Conservation (phyloP, 2,329 filamentous ascomycete genomes). For the Paraphoma chrysanthemicola region DNA sequence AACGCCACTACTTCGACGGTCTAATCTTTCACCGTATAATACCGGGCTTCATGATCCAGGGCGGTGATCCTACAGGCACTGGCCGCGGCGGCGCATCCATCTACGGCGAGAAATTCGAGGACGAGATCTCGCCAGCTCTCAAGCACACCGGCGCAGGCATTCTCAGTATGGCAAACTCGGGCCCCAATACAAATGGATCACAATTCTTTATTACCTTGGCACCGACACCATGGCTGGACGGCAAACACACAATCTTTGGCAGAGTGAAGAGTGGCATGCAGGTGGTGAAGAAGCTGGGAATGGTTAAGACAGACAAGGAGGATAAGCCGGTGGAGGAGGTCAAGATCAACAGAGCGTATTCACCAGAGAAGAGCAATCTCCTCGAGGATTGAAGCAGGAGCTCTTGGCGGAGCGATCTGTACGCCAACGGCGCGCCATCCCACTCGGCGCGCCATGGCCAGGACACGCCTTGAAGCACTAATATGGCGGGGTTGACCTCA, state of each 20-base stretch:
- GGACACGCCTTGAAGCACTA: too few relatives aligned
- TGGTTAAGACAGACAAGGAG: constrained; percentile 82
- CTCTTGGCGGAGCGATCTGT: too few relatives aligned
- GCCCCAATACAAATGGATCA: constrained; percentile 89
- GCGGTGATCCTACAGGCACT: constrained; percentile 91
- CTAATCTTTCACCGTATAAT: constrained; percentile 94
- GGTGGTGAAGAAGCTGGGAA: constrained; percentile 84
- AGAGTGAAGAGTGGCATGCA: constrained; percentile 83
- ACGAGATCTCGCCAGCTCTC: constrained; percentile 80
- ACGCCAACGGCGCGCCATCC: too few relatives aligned
- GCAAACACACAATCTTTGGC: constrained; percentile 97
- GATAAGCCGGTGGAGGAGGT: constrained; percentile 84
- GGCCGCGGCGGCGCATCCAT: constrained; percentile 88
- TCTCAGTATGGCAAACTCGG: constrained; percentile 96
- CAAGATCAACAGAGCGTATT: constrained; percentile 75
- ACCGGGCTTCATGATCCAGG: constrained; percentile 94
- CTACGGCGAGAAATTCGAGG: constrained; percentile 91
- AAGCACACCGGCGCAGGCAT: constrained; percentile 94
- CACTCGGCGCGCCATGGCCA: too few relatives aligned
- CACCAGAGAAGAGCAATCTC: constrained; percentile 63
- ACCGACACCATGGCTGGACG: constrained; percentile 94
- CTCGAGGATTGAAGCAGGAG: background rate
- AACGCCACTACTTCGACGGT: constrained; percentile 85
- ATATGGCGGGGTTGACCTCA: background rate
- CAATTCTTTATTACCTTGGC: constrained; percentile 97